Evolutionary conservation across 108 stramenopile genomes (phyloP).

Genomic region (Fragilaria crotonensis): DNA sequence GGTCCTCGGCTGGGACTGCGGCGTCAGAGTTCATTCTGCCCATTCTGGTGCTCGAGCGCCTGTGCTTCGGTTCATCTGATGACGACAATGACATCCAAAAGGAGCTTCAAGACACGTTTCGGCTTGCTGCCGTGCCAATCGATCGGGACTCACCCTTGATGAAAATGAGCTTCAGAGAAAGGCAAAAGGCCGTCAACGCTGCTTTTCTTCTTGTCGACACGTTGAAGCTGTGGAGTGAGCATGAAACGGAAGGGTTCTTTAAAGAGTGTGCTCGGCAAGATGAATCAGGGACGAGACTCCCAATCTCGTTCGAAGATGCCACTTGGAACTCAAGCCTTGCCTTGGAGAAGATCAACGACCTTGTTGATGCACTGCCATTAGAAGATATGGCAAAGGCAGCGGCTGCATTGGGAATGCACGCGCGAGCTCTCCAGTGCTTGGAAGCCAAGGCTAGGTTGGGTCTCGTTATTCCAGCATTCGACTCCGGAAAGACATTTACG

Average conservation of each 20-base stretch:
- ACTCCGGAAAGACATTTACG: constrained; percentile 3
- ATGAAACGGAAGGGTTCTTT: constrained; percentile 40
- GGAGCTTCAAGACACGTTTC: constrained; percentile 52
- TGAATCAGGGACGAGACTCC: neutral
- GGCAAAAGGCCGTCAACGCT: constrained; percentile 54
- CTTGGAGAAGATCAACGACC: constrained; percentile 44
- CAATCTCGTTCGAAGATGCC: neutral
- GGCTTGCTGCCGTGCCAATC: constrained; percentile 11
- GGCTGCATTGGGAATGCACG: constrained; percentile 65
- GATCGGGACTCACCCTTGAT: constrained; percentile 9
- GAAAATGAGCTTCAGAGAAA: constrained; percentile 27
- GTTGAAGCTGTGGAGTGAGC: constrained; percentile 55
- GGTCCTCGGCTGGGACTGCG: constrained; percentile 50
- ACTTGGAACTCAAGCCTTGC: constrained; percentile 57
- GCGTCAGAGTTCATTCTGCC: constrained; percentile 80
- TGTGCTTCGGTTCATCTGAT: constrained; percentile 62
- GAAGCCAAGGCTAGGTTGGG: constrained; percentile 55
- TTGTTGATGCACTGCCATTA: constrained; percentile 43
- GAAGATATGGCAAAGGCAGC: constrained; percentile 63
- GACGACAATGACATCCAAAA: constrained; percentile 44
- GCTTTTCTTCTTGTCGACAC: constrained; percentile 64
- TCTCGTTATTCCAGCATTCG: constrained; percentile 20
- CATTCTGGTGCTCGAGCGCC: constrained; percentile 64
- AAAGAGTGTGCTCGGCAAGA: neutral
- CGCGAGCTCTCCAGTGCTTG: constrained; percentile 64